Conservation (phyloP, 129 eudicot genomes). For the Flaveria bidentis region DNA sequence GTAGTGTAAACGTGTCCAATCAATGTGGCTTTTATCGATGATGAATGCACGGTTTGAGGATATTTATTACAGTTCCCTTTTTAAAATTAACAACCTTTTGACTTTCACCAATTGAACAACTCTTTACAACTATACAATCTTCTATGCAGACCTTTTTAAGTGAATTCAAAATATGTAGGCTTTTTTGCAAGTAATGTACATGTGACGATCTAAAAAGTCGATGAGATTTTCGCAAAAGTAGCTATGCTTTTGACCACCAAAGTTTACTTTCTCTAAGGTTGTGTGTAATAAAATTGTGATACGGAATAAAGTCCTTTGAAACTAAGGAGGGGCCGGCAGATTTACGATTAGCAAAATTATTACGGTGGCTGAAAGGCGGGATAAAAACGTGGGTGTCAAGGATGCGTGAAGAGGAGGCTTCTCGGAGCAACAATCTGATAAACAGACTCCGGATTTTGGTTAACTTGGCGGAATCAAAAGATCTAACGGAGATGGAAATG, state of each 20-base stretch:
- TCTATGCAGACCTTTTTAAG: neutral
- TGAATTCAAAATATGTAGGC: neutral
- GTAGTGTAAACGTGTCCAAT: neutral
- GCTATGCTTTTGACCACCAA: neutral
- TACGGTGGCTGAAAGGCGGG: too few species aligned
- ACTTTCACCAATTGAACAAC: neutral
- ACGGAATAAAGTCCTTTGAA: too few species aligned
- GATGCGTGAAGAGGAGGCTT: too few species aligned
- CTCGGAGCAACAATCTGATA: too few species aligned
- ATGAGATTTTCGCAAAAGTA: neutral
- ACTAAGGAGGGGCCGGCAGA: too few species aligned
- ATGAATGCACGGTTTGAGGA: neutral
- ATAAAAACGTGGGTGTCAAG: too few species aligned
- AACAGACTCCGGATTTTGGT: too few species aligned
- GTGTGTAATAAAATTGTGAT: too few species aligned
- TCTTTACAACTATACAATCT: slow-evolving; percentile 3
- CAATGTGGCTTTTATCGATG: neutral
- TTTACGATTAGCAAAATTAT: too few species aligned
- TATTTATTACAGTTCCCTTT: neutral
- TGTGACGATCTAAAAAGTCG: neutral
- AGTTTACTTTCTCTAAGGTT: neutral
- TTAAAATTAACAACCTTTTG: neutral
- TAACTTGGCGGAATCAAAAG: too few species aligned
- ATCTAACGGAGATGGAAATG: too few species aligned
- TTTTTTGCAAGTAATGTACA: neutral